Conservation (phyloP, 2,329 filamentous ascomycete genomes). For the Trichocomaceae sp. region DNA sequence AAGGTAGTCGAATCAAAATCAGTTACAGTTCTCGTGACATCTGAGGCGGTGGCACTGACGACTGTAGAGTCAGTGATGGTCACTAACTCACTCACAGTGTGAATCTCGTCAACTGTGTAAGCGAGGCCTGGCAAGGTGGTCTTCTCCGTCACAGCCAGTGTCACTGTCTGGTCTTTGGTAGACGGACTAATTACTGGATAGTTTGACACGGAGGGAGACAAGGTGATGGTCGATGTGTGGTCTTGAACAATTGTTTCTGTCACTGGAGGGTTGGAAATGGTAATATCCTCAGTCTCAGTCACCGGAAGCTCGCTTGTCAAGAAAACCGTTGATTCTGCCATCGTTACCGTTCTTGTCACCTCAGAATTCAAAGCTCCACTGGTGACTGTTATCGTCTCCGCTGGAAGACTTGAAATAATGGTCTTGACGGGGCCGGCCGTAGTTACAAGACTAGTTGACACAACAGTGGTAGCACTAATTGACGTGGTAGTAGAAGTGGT, state of each 20-base stretch:
- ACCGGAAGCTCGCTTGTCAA: not conserved
- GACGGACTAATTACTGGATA: not conserved
- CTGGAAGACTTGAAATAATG: not conserved
- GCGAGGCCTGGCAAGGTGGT: not conserved
- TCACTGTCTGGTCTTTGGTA: not conserved
- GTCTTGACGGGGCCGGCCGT: not conserved
- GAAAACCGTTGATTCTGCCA: not conserved
- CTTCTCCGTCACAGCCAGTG: not conserved
- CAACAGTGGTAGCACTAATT: no score
- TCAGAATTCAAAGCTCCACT: not conserved
- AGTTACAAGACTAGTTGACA: no score
- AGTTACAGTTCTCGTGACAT: not conserved
- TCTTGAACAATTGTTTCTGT: not conserved
- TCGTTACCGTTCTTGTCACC: not conserved
- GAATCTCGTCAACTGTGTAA: not conserved
- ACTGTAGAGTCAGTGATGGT: not conserved
- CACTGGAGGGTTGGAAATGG: not conserved
- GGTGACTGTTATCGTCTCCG: not conserved
- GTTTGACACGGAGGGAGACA: not conserved
- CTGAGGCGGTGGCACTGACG: not conserved
- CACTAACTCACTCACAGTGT: not conserved
- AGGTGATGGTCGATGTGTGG: not conserved
- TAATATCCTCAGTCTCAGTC: not conserved
- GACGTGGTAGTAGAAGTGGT: no score
- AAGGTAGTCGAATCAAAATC: not conserved